A percentile compares a stretch with the other conserved stretches of the same genome.
These are phyloP conservation scores for Ceratocystis huliohia DNA, from an alignment of 2,329 filamentous ascomycete species.

Conservation along the genomic window DNA sequence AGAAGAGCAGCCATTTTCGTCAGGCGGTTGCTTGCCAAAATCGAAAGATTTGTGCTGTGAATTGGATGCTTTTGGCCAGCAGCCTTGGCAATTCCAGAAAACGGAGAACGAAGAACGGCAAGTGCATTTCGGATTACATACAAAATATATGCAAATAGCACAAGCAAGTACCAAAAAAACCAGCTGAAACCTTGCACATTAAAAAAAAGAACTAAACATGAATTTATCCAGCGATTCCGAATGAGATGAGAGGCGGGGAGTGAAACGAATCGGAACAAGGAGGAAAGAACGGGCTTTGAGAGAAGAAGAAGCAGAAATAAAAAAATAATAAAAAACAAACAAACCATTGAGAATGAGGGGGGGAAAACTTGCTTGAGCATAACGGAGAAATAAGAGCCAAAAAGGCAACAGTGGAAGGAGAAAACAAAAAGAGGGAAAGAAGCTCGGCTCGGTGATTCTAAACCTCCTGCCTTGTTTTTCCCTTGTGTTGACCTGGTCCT, in stretches of 20 bases:
- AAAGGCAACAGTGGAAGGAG: neutral
- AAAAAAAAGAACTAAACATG: neutral
- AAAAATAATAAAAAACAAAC: neutral
- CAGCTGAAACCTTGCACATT: neutral
- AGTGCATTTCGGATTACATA: neutral
- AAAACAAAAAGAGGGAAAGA: neutral
- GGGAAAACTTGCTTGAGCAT: neutral
- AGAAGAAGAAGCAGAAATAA: neutral
- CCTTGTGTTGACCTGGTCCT: neutral
- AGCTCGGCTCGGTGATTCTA: slow-evolving; percentile 1
- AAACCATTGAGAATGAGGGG: neutral
- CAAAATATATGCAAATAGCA: slow-evolving; percentile 2
- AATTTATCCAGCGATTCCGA: neutral
- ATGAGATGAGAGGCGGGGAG: neutral
- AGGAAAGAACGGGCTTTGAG: neutral
- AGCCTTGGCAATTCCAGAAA: neutral
- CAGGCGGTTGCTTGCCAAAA: neutral
- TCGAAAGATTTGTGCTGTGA: neutral
- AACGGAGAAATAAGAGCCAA: neutral
- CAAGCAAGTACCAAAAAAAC: neutral
- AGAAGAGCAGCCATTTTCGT: neutral
- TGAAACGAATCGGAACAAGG: neutral
- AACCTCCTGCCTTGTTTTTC: neutral
- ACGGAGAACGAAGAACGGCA: neutral
- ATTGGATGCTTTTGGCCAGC: slow-evolving; percentile 1